Percentiles rank a stretch among this genome's conserved stretches.
phyloP scores from a whole-genome alignment of 202 grass and related monocot species.

The Carex arenaria region DNA sequence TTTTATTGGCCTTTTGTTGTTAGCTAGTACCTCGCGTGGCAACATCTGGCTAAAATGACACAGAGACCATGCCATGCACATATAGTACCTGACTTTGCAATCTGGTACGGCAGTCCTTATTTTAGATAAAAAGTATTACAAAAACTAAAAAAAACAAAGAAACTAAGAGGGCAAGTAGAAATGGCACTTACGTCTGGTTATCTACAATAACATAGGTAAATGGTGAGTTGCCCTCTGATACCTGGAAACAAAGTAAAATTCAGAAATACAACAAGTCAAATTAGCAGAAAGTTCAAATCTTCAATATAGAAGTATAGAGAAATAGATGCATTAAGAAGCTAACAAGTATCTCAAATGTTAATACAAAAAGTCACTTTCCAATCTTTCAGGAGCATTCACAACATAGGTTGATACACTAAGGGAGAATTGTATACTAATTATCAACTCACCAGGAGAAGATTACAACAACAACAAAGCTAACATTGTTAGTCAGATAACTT shows the following conservation, averaged over 20 bases:
- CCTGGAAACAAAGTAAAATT: slow-evolving; percentile 36
- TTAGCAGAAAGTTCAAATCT: neutral
- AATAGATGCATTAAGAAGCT: neutral
- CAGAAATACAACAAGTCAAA: neutral
- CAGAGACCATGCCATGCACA: neutral
- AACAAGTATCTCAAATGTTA: neutral
- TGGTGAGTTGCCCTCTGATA: slow-evolving; percentile 71
- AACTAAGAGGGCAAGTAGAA: neutral
- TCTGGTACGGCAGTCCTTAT: neutral
- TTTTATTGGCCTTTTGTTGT: neutral
- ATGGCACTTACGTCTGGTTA: slow-evolving; percentile 65
- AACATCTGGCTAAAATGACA: neutral
- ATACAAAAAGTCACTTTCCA: neutral
- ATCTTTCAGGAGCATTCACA: neutral
- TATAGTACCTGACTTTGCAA: neutral
- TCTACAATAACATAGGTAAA: slow-evolving; percentile 97
- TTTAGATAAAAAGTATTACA: neutral
- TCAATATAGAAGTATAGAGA: neutral
- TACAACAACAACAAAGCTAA: neutral
- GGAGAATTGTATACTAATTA: neutral
- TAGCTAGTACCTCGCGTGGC: neutral
- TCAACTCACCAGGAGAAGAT: neutral
- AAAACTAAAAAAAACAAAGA: neutral
- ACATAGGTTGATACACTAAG: neutral
- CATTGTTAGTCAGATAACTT: neutral